Conservation (phyloP, 2,329 filamentous ascomycete genomes). For the Claviceps sp. region DNA sequence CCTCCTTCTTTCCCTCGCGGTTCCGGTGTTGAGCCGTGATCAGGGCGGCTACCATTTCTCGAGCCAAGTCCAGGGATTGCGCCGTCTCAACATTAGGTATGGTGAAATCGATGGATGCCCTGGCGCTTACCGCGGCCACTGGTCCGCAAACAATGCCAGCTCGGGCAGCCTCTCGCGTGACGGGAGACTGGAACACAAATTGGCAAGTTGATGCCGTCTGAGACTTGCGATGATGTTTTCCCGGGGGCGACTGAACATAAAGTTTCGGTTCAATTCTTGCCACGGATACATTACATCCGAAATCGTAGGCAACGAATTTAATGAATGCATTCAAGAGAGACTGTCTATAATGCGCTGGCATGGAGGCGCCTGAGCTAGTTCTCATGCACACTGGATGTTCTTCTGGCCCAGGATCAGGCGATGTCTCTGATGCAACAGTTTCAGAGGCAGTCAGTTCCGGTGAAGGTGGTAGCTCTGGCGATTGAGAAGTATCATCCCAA, state of each 20-base stretch:
- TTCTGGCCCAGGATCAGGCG: slow-evolving; percentile 5
- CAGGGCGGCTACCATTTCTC: slow-evolving; percentile 47
- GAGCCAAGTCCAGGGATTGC: slow-evolving; percentile 46
- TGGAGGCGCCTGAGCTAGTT: slow-evolving; percentile 36
- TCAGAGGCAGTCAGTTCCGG: slow-evolving; percentile 17
- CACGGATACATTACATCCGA: slow-evolving; percentile 46
- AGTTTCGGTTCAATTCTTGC: slow-evolving; percentile 46
- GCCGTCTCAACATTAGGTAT: slow-evolving; percentile 34
- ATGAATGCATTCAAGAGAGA: slow-evolving; percentile 45
- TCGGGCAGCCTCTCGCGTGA: slow-evolving; percentile 45
- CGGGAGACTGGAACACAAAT: slow-evolving; percentile 47
- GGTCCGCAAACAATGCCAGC: slow-evolving; percentile 49
- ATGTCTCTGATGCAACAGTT: neutral
- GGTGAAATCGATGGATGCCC: slow-evolving; percentile 40
- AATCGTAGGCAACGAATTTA: slow-evolving; percentile 53
- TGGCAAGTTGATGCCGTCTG: slow-evolving; percentile 46
- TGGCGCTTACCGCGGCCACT: slow-evolving; percentile 44
- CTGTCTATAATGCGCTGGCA: slow-evolving; percentile 45
- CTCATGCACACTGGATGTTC: slow-evolving; percentile 18
- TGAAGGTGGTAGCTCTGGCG: slow-evolving; percentile 18
- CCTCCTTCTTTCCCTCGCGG: slow-evolving; percentile 42
- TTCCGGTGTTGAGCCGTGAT: slow-evolving; percentile 51
- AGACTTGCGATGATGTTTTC: slow-evolving; percentile 26
- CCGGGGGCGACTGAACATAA: slow-evolving; percentile 31
- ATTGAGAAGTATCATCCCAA: slow-evolving; percentile 47